phyloP scores from a whole-genome alignment of 78 protist genomes.

The Dictyostelium brefeldianum region DNA sequence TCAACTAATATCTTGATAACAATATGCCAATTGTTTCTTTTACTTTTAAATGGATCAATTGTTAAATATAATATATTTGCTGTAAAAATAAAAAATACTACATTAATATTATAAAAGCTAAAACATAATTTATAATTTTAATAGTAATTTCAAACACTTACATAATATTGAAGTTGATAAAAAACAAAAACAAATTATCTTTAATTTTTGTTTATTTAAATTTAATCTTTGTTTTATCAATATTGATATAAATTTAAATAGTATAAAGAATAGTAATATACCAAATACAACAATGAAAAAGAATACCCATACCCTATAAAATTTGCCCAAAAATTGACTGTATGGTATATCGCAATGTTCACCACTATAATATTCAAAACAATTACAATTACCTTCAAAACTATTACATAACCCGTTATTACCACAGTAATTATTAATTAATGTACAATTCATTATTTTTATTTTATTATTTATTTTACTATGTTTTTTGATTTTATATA shows the following conservation, averaged over 20 bases:
- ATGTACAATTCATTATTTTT: neutral
- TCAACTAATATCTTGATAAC: neutral
- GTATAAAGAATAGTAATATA: neutral
- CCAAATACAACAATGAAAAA: neutral
- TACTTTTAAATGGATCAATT: neutral
- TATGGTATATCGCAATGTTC: neutral
- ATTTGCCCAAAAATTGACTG: neutral
- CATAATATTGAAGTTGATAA: neutral
- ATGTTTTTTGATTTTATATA: too few relatives aligned
- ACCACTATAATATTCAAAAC: neutral
- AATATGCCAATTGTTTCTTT: neutral
- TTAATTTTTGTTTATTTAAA: constrained; percentile 10
- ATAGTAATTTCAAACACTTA: too few relatives aligned
- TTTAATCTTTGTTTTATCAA: constrained; percentile 3
- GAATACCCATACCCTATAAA: neutral
- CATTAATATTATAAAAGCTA: neutral
- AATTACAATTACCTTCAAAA: neutral
- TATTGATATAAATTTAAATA: neutral
- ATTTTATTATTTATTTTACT: neutral
- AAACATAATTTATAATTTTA: neutral
- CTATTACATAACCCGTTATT: neutral
- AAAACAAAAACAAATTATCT: neutral
- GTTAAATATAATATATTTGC: constrained; percentile 12
- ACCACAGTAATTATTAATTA: neutral
- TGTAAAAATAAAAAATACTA: neutral